Evolutionary conservation across 345 rosid genomes (phyloP).

Genomic region (Citrus unshiu): DNA sequence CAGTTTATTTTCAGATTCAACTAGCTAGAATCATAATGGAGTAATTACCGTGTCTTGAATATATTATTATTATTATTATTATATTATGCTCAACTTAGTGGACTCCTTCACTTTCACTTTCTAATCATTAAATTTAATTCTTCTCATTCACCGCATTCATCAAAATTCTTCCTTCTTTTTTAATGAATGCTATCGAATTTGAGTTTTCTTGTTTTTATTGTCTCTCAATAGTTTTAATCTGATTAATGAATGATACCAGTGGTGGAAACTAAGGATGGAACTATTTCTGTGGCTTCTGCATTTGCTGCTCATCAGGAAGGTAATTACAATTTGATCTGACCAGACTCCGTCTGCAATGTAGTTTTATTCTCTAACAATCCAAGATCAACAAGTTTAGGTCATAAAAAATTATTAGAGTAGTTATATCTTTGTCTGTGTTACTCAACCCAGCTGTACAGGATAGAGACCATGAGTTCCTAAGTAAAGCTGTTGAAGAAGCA

Average conservation of each 20-base stretch:
- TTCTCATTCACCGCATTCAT: not conserved
- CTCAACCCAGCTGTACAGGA: slow-evolving; percentile 76
- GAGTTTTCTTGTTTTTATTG: no score
- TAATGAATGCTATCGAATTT: not conserved
- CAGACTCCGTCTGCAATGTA: not conserved
- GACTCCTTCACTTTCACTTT: not conserved
- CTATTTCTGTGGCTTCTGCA: slow-evolving; percentile 86
- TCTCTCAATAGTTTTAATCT: no score
- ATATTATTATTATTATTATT: no score
- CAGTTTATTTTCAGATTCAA: not conserved
- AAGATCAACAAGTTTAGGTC: not conserved
- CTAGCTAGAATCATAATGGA: not conserved
- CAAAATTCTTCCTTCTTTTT: not conserved
- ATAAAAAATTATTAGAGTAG: not conserved
- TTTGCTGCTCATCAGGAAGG: slow-evolving; percentile 94
- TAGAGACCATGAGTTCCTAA: slow-evolving; percentile 80
- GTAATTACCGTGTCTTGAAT: no score
- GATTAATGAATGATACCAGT: slow-evolving; percentile 28
- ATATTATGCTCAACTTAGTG: not conserved
- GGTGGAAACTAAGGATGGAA: slow-evolving; percentile 76
- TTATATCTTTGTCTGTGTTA: not conserved
- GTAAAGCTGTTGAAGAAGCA: slow-evolving; percentile 92
- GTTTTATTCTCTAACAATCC: not conserved
- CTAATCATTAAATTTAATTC: no score
- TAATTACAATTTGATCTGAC: slow-evolving; percentile 17